Evolutionary conservation across 2,329 filamentous ascomycete species (phyloP), one percentile per base, ranked within the genome.

Genomic region (Neoscytalidium dimidiatum): DNA sequence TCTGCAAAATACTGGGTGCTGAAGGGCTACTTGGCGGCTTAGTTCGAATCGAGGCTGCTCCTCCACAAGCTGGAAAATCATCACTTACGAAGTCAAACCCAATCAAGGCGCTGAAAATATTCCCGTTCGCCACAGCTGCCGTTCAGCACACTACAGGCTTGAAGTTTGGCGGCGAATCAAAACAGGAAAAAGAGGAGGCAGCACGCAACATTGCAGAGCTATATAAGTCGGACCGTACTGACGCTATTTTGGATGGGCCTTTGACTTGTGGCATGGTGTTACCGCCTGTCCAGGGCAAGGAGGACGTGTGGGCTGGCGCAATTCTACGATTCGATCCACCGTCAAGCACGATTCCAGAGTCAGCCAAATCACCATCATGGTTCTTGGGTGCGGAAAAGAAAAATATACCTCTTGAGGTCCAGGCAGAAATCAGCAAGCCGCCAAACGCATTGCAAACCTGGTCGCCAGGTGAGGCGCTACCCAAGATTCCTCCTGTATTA

Each of bases 231-330:
- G 74, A 81, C 31, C 84, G 82, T 41, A 81, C 76, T 9, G 74
- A 80, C 0, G 85, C 86, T 23, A 76, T 98, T 19, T 81, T 98
- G 1, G 86, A 91, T 64, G 95, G 95, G 0, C 93, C 95, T 4
- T 75, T 99, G 58, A 97, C 94, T 0, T 92, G 99, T 76, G 94
- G 94, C 2, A 90, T 94, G 79, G 79, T 97, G 14, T 79, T 99
- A 21, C 86, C 86, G 1, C 70, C 88, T 82, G 38, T 84, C 83
- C 63, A 82, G 84, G 66, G 87, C 80, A 23, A 80, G 84, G n/a
- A 83, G 73, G 64, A 71, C 79, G 69, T 81, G 14, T 97, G 94
- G 88, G 88, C 93, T 68, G 95, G 95, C 2, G 94, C 92, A 1
- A 85, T 97, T 28, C 72, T 97, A 61, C 89, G 89, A 71, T 92